Conservation (phyloP, 257 asterid species). For the Solanum infundibuliforme region DNA sequence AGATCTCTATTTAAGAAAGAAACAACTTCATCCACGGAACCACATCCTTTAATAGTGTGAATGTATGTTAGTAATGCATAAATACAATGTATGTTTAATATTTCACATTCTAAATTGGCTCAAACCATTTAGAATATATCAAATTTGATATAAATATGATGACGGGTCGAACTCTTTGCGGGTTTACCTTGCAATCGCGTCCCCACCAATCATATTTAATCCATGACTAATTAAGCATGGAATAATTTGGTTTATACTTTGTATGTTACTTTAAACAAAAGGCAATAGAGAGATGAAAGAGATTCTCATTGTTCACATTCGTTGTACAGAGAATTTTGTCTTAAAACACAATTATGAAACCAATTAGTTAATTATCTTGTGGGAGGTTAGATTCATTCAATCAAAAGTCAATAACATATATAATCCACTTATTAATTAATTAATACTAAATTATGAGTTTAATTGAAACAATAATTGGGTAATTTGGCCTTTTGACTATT, state of each 20-base stretch:
- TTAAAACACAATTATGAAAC: background rate
- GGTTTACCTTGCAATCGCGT: too few species aligned
- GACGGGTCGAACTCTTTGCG: background rate
- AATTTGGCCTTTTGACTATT: background rate
- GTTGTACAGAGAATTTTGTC: background rate
- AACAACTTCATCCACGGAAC: fast-evolving
- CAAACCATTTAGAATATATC: background rate
- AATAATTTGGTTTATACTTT: background rate
- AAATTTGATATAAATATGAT: background rate
- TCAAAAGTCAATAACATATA: background rate
- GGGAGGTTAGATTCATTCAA: conserved; percentile 2
- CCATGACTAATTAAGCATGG: background rate
- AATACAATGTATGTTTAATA: too few species aligned
- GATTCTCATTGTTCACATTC: background rate
- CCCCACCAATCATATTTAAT: background rate
- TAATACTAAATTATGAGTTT: background rate
- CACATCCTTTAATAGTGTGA: too few species aligned
- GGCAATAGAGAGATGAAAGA: background rate
- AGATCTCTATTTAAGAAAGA: too few species aligned
- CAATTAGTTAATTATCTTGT: background rate
- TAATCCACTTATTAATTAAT: background rate
- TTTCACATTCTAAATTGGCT: background rate
- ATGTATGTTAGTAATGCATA: background rate
- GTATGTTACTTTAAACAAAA: background rate
- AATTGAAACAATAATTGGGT: background rate